Evolutionary conservation across 2,329 filamentous ascomycete genomes (phyloP).

Genomic region (Alternaria viburni): DNA sequence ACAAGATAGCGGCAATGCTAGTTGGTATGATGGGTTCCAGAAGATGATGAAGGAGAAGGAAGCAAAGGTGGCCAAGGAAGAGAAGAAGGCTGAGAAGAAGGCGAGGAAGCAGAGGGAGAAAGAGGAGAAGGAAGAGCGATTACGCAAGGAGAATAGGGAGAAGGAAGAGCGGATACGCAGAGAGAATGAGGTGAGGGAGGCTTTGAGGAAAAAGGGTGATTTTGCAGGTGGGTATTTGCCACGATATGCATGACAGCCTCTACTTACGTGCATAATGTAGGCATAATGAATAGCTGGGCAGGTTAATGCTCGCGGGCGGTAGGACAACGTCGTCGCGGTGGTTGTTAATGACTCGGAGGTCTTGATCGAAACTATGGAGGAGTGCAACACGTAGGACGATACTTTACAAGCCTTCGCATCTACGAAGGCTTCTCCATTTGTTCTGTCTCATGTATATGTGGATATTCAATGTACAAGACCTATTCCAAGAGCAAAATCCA

Average conservation of each 20-base stretch:
- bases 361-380: background rate
- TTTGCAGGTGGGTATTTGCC: background rate
- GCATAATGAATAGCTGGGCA: background rate
- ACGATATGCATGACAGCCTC: background rate
- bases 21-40: background rate
- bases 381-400: background rate
- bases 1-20: background rate
- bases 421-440: background rate
- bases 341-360: background rate
- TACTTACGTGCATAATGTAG: background rate
- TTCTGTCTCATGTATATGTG: background rate
- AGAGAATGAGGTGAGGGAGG: background rate
- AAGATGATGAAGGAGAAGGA: slow-evolving; percentile 2
- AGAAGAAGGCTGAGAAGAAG: background rate
- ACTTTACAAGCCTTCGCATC: background rate
- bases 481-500: too few relatives aligned
- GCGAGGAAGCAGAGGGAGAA: background rate
- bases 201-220: background rate
- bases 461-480: background rate
- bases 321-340: background rate
- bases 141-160: background rate
- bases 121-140: background rate
- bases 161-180: background rate
- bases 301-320: background rate
- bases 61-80: background rate